Evolutionary conservation across 192 early-diverging fungal genomes (phyloP), one percentile per base, ranked within the genome.

Genomic region (Coemansia sp.): DNA sequence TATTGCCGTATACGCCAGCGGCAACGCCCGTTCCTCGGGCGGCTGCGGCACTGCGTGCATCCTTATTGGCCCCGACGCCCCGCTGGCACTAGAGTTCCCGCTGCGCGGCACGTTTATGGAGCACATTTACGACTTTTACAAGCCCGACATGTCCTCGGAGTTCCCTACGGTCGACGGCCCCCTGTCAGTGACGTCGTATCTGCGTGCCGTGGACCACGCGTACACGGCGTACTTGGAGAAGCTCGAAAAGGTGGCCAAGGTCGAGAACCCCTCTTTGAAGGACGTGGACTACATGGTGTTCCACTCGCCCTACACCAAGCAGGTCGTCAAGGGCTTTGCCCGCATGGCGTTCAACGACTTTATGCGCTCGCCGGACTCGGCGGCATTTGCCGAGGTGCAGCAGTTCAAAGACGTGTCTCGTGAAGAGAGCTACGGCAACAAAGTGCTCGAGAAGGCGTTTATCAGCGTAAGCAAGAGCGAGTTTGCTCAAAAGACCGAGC

Each of bases 41-140:
- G 97, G 97, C 67, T 89, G 87, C 46, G 96, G 93, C 63, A 89
- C 84, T 20, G 89, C 89, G 42, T 94, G 93, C 55, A 88, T 99
- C 51, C 80, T 99, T 23, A 79, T 99, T 41, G 97, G 93, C 39
- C 86, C 89, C 51, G 80, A 97, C 73, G 97, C 97, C 10, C 92
- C 93, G 16, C 74, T 99, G 36, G 94, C 94, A 26, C 81, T 97
- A 70, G 97, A 99, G 77, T 83, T 69, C 66, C 87, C 88, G 61
- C 79, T 97, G 40, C 87, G 94, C 34, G 73, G 84, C 40, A 93
- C 93, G 26, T 89, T 95, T 76, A 96, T 99, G 90, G 90, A 93
- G 69, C 93, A 99, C 77, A 87, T 86, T 39, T 99, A 92, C 79
- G 97, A 99, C 63, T 99, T 99, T 58, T 99, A 97, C 87, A 99